Percentiles rank a stretch among this genome's conserved stretches.
These are phyloP conservation scores for Bacidia rubella DNA, from an alignment of 495 filamentous ascomycete genomes.

Conservation along the genomic window DNA sequence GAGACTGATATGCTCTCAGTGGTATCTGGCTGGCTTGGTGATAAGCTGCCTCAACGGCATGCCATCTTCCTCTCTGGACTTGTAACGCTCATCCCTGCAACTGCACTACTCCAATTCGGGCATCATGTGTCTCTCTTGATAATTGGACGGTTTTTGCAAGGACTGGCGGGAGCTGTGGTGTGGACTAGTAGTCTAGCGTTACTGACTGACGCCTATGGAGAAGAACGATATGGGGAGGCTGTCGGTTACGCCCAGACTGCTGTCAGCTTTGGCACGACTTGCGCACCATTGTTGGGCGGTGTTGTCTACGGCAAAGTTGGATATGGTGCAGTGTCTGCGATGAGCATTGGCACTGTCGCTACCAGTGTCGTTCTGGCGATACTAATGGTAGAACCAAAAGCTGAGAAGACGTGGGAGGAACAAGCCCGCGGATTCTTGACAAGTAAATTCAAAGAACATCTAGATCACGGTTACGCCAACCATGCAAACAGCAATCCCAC, in stretches of 20 bases:
- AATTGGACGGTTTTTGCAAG: conserved; percentile 1
- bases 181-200: conserved; percentile 14
- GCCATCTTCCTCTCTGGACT: conserved; percentile 5
- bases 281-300: conserved; percentile 16
- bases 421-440: neutral
- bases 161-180: neutral
- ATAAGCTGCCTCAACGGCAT: conserved; percentile 1
- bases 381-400: conserved; percentile 13
- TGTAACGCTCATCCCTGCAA: neutral
- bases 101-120: neutral
- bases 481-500: too few species aligned
- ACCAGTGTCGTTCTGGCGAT: conserved; percentile 9
- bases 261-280: conserved; percentile 11
- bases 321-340: conserved; percentile 9
- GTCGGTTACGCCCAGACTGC: conserved; percentile 11
- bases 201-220: conserved; percentile 15
- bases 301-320: conserved; percentile 10
- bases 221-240: conserved; percentile 10
- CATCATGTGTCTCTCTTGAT: neutral
- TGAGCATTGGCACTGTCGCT: conserved; percentile 4
- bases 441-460: neutral
- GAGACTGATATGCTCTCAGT: conserved; percentile 1
- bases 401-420: neutral
- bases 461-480: too few species aligned
- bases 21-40: conserved; percentile 4